Evolutionary conservation across 495 filamentous ascomycete genomes (phyloP), one percentile per base, ranked within the genome.

Genomic region (Penicillium lagena): DNA sequence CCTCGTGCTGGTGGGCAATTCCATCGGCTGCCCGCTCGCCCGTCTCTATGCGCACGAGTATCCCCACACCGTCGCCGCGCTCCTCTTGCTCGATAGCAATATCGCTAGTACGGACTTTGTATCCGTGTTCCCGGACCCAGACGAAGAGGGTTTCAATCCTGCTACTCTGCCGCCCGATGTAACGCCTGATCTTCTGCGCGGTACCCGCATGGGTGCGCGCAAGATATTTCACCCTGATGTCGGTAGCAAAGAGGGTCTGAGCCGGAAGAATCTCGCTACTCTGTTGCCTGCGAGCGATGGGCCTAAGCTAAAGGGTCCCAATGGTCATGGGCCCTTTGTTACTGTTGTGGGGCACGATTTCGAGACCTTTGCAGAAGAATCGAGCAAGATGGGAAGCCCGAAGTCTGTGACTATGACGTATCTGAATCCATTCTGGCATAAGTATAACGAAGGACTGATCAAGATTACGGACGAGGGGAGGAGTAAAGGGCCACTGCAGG

Each of bases 311-410:
- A 45, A 66, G 8, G 76, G 70, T 6, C 42, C 52, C 0, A 56
- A 42, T 0, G 69, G 62, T 0, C 53, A 43, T 13, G 56, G 62
- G 0, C 76, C 78, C 4, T 66, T 56, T 40, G 46, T 83, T 37
- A 76, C 66, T 5, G 76, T 84, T 2, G 72, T 82, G 2, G 80
- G 79, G 0, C 81, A 85, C 59, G 82, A 83, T 45, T 74, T 72
- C 55, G 71, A 77, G 8, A 56, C 58, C 7, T 84, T 86, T 55
- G 77, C 73, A 0, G 57, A 73, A 29, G 71, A 81, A 51, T 70
- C 46, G 9, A 17, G 29, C 9, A 48, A 51, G 4, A 62, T 67
- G 62, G 58, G 66, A 2, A 66, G 68, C 13, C 63, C 69, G 3
- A 62, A 66, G 37, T 47, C 52, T 1, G 45, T 79, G 40, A 72